Evolutionary conservation across 441 rosid species (phyloP), one percentile per base, ranked within the genome.

Genomic region (Gossypium schwendimanii): DNA sequence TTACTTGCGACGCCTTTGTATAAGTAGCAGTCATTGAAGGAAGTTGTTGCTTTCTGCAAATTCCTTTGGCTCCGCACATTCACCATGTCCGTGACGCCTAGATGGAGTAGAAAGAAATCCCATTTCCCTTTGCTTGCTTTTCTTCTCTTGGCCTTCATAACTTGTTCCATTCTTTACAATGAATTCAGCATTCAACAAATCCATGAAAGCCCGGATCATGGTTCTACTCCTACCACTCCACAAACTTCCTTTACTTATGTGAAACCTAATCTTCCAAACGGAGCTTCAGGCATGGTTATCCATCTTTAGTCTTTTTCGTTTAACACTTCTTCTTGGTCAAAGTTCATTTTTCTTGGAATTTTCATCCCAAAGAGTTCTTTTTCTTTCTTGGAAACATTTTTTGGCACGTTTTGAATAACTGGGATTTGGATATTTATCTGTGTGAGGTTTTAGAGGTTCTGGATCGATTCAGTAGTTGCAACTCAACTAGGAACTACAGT

Each of bases 401-500:
- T 72, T 64, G 45, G 57, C 68, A 47, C 11, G 14, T 36, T 63
- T 28, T 0, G 53, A 44, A 73, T 73, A 63, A 36, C 33, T 18
- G n/a, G n/a, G 26, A 26, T 49, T 26, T 64, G 18, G 0, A 10
- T 6, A 24, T 36, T 59, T 17, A 0, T 59, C 49, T 31, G 36
- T 31, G 31, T 45, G 76, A 24, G 12, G 36, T 63, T 58, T 28
- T 75, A 88, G 97, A 78, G 84, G 84, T 80, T 69, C 82, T 95
- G 92, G 96, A 92, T 80, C 86, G 98, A 82, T 94, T 86, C 62
- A 83, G 84, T 76, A 69, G 74, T 49, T 95, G 98, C 80, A 95
- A 95, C 85, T 71, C 83, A 28, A 92, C 91, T 3, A 84, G 80
- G 67, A 80, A 84, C 71, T 92, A 87, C 72, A 85, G 85, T 72